phyloP scores from a whole-genome alignment of 495 filamentous ascomycete genomes.

The Glarea lozoyensis region DNA sequence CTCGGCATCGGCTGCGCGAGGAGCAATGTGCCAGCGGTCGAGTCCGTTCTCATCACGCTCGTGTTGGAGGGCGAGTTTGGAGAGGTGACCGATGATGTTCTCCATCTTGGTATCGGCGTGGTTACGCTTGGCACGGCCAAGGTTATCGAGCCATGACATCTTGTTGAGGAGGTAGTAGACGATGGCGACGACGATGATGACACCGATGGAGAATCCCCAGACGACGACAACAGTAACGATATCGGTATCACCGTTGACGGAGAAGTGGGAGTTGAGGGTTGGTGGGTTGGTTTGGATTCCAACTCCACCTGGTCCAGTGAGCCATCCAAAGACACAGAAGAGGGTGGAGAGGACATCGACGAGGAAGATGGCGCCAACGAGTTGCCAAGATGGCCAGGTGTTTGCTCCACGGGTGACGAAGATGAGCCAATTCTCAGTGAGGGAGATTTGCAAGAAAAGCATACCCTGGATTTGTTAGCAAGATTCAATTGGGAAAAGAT shows the following conservation, averaged over 20 bases:
- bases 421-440: conserved; percentile 75
- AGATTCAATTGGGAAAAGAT: too few relatives aligned
- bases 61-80: conserved; percentile 68
- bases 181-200: conserved; percentile 69
- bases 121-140: conserved; percentile 70
- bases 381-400: conserved; percentile 65
- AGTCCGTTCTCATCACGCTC: conserved; percentile 35
- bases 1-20: conserved; percentile 55
- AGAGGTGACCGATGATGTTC: conserved; percentile 68
- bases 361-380: conserved; percentile 60
- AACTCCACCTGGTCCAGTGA: conserved; percentile 39
- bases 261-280: conserved; percentile 34
- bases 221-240: conserved; percentile 73
- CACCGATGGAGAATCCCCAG: conserved; percentile 71
- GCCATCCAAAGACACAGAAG: conserved; percentile 68
- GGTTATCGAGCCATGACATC: conserved; percentile 60
- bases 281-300: conserved; percentile 34
- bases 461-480: conserved; percentile 68
- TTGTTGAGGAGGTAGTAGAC: conserved; percentile 67
- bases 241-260: conserved; percentile 52
- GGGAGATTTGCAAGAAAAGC: conserved; percentile 64
- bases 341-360: conserved; percentile 63
- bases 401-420: conserved; percentile 68
- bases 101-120: conserved; percentile 68
- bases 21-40: conserved; percentile 49